Evolutionary conservation across 2,329 filamentous ascomycete species (phyloP).

Genomic region (Monosporascus sp.): DNA sequence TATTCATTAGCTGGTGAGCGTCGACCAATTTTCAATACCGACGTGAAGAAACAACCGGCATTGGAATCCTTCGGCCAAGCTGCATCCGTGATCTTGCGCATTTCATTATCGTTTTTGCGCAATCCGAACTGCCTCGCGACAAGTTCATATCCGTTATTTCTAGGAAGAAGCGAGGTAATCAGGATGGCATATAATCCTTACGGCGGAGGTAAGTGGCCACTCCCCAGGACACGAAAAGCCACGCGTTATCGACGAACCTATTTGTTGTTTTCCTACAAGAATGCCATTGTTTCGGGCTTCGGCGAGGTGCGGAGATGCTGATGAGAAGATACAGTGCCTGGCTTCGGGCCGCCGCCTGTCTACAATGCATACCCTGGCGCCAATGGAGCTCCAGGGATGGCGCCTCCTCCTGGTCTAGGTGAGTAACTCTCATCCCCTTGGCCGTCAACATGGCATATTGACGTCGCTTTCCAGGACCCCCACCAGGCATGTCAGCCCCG

Average conservation of each 20-base stretch:
- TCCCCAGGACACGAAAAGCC: too few species aligned
- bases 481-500: slow-evolving; percentile 77
- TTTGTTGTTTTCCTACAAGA: too few species aligned
- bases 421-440: slow-evolving; percentile 27
- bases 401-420: slow-evolving; percentile 79
- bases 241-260: too few species aligned
- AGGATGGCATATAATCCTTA: slow-evolving; percentile 59
- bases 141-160: not conserved
- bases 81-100: too few species aligned
- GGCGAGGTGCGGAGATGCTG: slow-evolving; percentile 7
- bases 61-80: not conserved
- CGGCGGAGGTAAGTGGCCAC: slow-evolving; percentile 30
- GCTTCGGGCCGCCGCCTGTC: slow-evolving; percentile 70
- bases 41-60: not conserved
- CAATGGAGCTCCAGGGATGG: slow-evolving; percentile 60
- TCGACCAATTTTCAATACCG: not conserved
- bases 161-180: slow-evolving; percentile 5
- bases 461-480: slow-evolving; percentile 50
- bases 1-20: not conserved
- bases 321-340: slow-evolving; percentile 35
- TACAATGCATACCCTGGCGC: slow-evolving; percentile 66
- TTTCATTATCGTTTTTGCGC: too few species aligned
- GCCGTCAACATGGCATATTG: slow-evolving; percentile 12
- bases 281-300: too few species aligned
- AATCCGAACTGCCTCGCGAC: not conserved